A percentile compares a stretch with the other conserved stretches of the same genome.
Evolutionary conservation across 768 basidiomycete species (phyloP).

Genomic region (Agaricus blazei): DNA sequence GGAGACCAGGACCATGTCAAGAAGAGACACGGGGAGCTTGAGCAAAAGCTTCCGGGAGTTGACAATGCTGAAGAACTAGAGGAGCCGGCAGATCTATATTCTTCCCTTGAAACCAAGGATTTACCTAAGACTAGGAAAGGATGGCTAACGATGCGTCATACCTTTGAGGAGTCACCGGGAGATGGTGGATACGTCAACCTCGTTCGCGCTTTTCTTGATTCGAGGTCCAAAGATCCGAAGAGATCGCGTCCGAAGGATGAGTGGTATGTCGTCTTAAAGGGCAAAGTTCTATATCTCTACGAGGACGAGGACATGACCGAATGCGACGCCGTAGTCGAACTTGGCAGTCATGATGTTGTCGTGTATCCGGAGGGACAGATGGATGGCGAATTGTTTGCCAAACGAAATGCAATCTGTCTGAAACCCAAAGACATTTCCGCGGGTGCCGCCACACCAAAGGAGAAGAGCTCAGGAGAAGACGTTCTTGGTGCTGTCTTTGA

Average conservation of each 20-base stretch:
- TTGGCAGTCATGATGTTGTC: slow-evolving; percentile 71
- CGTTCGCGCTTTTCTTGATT: slow-evolving; percentile 74
- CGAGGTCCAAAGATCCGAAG: slow-evolving; percentile 81
- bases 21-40: slow-evolving; percentile 27
- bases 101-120: slow-evolving; percentile 44
- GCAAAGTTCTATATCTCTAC: slow-evolving; percentile 86
- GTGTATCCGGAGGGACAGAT: slow-evolving; percentile 69
- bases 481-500: slow-evolving; percentile 26
- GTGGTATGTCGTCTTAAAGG: slow-evolving; percentile 93
- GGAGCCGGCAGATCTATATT: neutral
- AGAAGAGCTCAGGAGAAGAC: slow-evolving; percentile 38
- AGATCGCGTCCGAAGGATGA: slow-evolving; percentile 82
- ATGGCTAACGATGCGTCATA: slow-evolving; percentile 80
- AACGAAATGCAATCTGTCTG: slow-evolving; percentile 82
- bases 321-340: slow-evolving; percentile 86
- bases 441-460: slow-evolving; percentile 40
- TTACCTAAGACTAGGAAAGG: slow-evolving; percentile 63
- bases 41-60: slow-evolving; percentile 18
- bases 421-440: slow-evolving; percentile 39
- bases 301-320: slow-evolving; percentile 90
- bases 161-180: slow-evolving; percentile 59
- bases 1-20: slow-evolving; percentile 47
- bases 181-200: slow-evolving; percentile 77
- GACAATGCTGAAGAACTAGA: slow-evolving; percentile 25
- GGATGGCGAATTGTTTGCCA: slow-evolving; percentile 90